Evolutionary conservation across 2,329 filamentous ascomycete genomes (phyloP).

Genomic region (Penicillium capsulatum): DNA sequence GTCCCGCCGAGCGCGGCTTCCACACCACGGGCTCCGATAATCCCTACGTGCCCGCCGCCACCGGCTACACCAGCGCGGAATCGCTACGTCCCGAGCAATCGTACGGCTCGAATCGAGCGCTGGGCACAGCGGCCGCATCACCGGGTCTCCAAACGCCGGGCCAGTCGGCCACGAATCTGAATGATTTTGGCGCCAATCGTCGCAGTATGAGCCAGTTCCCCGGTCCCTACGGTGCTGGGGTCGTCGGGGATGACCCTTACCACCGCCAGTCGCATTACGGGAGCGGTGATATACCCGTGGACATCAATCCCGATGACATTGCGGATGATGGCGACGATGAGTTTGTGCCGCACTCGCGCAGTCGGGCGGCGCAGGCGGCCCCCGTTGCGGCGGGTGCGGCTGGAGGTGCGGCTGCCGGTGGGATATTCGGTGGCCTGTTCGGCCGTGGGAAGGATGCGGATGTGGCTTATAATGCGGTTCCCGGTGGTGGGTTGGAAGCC

Average conservation of each 20-base stretch:
- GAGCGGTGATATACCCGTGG: constrained; percentile 48
- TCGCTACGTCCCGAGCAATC: constrained; percentile 37
- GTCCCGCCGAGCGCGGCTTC: constrained; percentile 35
- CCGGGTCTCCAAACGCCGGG: constrained; percentile 34
- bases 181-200: constrained; percentile 41
- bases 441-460: constrained; percentile 40
- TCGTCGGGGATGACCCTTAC: constrained; percentile 62
- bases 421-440: constrained; percentile 44
- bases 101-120: constrained; percentile 36
- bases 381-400: constrained; percentile 18
- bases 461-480: constrained; percentile 56
- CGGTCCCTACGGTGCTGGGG: constrained; percentile 32
- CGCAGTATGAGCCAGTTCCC: constrained; percentile 46
- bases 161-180: constrained; percentile 28
- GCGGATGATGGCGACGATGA: constrained; percentile 86
- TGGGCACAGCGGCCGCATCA: constrained; percentile 32
- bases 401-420: constrained; percentile 43
- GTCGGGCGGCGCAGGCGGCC: constrained; percentile 1
- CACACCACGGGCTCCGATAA: constrained; percentile 36
- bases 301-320: constrained; percentile 73
- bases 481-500: constrained; percentile 27
- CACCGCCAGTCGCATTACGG: constrained; percentile 53
- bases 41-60: constrained; percentile 32
- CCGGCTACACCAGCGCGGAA: constrained; percentile 19
- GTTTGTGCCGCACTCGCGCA: constrained; percentile 51